Evolutionary conservation across 2,329 filamentous ascomycete species (phyloP).

Genomic region (Ascocoryne sarcoides): DNA sequence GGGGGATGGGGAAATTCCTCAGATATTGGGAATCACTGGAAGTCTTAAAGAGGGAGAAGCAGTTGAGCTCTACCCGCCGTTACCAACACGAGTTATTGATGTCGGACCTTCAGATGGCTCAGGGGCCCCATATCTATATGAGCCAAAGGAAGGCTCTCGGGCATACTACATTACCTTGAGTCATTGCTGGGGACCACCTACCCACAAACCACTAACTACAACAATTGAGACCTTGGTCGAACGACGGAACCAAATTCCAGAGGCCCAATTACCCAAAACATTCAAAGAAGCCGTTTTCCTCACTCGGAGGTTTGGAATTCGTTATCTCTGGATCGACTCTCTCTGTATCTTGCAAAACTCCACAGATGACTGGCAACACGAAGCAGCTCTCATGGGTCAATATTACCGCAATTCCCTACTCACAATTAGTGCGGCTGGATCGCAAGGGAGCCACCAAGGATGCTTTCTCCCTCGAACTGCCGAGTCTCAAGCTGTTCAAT

Average conservation of each 20-base stretch:
- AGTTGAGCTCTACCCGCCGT: too few species aligned
- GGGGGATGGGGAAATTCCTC: too few species aligned
- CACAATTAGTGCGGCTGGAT: slow-evolving; percentile 2
- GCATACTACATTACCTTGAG: slow-evolving; percentile 2
- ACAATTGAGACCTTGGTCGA: neutral
- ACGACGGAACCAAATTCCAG: neutral
- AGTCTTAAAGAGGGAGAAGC: too few species aligned
- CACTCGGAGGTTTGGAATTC: neutral
- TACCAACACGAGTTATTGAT: slow-evolving; percentile 1
- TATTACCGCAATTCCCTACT: slow-evolving; percentile 1
- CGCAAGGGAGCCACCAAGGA: neutral
- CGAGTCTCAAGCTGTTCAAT: too few species aligned
- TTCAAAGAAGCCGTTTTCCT: slow-evolving; percentile 1
- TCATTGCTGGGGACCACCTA: slow-evolving; percentile 3
- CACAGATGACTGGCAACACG: slow-evolving; percentile 2
- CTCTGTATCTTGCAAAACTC: slow-evolving; percentile 2
- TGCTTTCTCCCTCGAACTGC: slow-evolving; percentile 1
- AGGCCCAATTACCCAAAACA: neutral
- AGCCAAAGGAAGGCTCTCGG: too few species aligned
- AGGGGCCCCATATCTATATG: too few species aligned
- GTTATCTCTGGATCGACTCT: too few species aligned
- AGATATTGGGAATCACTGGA: too few species aligned
- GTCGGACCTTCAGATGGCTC: slow-evolving; percentile 1
- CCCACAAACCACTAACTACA: neutral
- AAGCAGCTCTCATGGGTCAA: slow-evolving; percentile 2